Evolutionary conservation across 75 land plant species (phyloP), one percentile per base, ranked within the genome.

Genomic region (Azolla pinnata): DNA sequence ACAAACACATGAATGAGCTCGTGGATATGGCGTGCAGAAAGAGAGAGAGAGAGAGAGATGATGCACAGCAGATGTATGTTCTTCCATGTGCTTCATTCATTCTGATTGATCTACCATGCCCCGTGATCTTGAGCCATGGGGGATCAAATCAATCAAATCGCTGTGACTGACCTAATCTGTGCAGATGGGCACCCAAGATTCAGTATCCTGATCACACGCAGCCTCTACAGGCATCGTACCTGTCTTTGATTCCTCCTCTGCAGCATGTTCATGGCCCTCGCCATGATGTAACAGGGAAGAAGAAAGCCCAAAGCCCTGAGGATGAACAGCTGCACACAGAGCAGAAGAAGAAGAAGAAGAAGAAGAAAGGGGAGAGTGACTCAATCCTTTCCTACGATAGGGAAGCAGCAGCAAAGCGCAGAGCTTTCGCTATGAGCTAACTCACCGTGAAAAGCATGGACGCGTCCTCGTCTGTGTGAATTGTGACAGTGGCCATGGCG

Each of bases 391-490:
- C n/a, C n/a, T n/a, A n/a, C n/a, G n/a, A n/a, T n/a, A n/a, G n/a
- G 0, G 38, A 16, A 0, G 30, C 1, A 20, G 42, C 31, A 58
- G 46, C 27, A 1, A 52, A 32, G 16, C 8, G 17, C 4, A 49
- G 12, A 4, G 26, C 29, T 50, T 20, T 27, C 12, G 32, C 2
- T 54, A 33, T 21, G n/a, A n/a, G n/a, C n/a, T n/a, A 42, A 67
- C 79, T 69, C 73, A 86, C 86, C 29, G 75, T 49, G 25, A 78
- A 56, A 35, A 77, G 24, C 44, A 86, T 73, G 59, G 81, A 79
- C 1, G 81, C 56, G 45, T 67, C 73, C 4, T 77, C 75, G 25
- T 75, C 84, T 2, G 12, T 46, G 17, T 14, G 49, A 8, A 63
- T 44, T 47, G 75, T 81, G 50, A 33, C 69, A 2, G 79, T 19